Evolutionary conservation across 129 eudicot species (phyloP).

Genomic region (Chrysanthemum makinoi): DNA sequence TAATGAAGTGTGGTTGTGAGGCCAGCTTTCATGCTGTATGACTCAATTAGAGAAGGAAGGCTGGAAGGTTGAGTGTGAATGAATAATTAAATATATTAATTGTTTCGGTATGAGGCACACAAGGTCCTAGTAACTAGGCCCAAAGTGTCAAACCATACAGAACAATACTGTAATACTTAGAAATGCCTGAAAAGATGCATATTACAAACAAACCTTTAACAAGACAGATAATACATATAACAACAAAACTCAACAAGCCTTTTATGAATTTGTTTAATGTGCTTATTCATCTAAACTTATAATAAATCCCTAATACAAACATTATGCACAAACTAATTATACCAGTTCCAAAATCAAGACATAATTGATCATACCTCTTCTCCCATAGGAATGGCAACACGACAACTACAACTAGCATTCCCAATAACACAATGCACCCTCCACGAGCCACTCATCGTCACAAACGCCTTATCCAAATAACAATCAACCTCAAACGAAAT

Average conservation of each 20-base stretch:
- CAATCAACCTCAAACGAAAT: conserved; percentile 64
- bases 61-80: too few species aligned
- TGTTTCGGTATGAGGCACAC: too few species aligned
- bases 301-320: not conserved
- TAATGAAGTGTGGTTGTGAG: conserved; percentile 31
- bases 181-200: too few species aligned
- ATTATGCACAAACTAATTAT: not conserved
- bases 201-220: not conserved
- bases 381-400: conserved; percentile 89
- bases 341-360: not conserved
- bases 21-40: conserved; percentile 30
- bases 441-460: conserved; percentile 67
- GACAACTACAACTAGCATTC: conserved; percentile 57
- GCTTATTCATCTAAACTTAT: not conserved
- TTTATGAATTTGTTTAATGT: not conserved
- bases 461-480: conserved; percentile 61
- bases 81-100: too few species aligned
- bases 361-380: conserved; percentile 56
- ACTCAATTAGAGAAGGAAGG: too few species aligned
- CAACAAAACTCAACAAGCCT: not conserved
- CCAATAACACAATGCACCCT: conserved; percentile 93
- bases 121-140: too few species aligned
- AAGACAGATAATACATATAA: not conserved
- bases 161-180: too few species aligned
- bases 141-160: too few species aligned